Percentiles rank a stretch among this genome's conserved stretches.
These are phyloP conservation scores for Crithidia fasciculata DNA, from an alignment of 208 protist genomes.

Conservation along the genomic window DNA sequence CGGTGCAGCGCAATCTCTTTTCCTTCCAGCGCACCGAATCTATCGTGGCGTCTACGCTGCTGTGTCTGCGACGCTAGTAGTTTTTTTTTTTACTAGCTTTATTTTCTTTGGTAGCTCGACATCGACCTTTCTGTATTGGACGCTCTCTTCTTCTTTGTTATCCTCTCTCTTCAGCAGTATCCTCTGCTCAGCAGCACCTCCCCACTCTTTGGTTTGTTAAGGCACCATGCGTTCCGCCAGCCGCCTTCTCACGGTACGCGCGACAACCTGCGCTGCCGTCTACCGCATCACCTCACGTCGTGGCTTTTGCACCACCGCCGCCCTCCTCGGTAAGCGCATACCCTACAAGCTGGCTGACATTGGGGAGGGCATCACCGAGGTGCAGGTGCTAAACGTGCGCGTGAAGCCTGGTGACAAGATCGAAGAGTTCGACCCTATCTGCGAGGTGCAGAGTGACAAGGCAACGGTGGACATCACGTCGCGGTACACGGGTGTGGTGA, in stretches of 20 bases:
- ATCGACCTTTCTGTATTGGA: no score
- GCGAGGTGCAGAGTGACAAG: conserved; percentile 96
- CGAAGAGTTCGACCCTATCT: conserved; percentile 93
- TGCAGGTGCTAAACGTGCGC: conserved; percentile 93
- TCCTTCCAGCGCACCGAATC: no score
- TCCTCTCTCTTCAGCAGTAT: no score
- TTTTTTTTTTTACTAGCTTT: no score
- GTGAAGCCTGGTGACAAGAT: conserved; percentile 93
- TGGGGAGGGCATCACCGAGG: conserved; percentile 96
- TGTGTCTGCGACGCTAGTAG: no score
- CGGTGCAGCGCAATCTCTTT: no score
- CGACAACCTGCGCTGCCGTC: background rate
- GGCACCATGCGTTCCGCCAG: conserved; percentile 19
- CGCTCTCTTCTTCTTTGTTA: background rate
- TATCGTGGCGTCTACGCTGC: no score
- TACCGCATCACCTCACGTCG: background rate
- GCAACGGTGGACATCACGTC: conserved; percentile 93
- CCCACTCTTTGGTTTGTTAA: background rate
- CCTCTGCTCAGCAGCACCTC: background rate
- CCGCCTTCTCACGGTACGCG: conserved; percentile 3
- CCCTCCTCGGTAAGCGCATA: conserved; percentile 30
- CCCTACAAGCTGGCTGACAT: conserved; percentile 94
- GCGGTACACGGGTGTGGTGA: conserved; percentile 85
- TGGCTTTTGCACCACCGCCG: conserved; percentile 18
- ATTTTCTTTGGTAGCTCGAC: no score